phyloP scores from a whole-genome alignment of 768 basidiomycete species.

The Naganishia vaughanmartiniae region DNA sequence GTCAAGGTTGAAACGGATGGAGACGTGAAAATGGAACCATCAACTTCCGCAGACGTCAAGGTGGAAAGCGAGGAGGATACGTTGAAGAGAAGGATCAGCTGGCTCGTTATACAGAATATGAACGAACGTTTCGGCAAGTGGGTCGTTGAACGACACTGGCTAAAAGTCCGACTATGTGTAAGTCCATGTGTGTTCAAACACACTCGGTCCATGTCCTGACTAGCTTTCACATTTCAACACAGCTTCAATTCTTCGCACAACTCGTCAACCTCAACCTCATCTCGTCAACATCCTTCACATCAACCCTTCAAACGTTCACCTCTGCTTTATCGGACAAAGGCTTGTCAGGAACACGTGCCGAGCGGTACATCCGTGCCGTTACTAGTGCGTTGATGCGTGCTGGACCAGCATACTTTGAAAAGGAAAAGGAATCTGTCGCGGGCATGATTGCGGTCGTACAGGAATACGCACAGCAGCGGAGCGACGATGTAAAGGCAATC shows the following conservation, averaged over 20 bases:
- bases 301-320: conserved; percentile 77
- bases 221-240: neutral
- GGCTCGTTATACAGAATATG: conserved; percentile 72
- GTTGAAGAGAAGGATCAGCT: conserved; percentile 46
- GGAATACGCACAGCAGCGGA: neutral
- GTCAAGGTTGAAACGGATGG: conserved; percentile 39
- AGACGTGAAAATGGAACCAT: conserved; percentile 55
- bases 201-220: neutral
- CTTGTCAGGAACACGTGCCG: conserved; percentile 70
- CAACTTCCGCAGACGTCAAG: conserved; percentile 19
- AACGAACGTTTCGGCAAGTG: conserved; percentile 86
- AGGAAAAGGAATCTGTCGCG: conserved; percentile 18
- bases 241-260: conserved; percentile 94
- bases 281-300: conserved; percentile 71
- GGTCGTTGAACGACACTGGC: conserved; percentile 85
- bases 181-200: conserved; percentile 47
- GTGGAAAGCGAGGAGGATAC: conserved; percentile 2
- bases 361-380: conserved; percentile 21
- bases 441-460: conserved; percentile 63
- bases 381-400: conserved; percentile 17
- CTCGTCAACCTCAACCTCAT: conserved; percentile 73
- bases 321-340: conserved; percentile 85
- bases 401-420: conserved; percentile 18
- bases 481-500: neutral
- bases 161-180: conserved; percentile 82